Base-by-base conservation (phyloP, 129 eudicot species). In the sunflower (Helianthus annuus) region DNA sequence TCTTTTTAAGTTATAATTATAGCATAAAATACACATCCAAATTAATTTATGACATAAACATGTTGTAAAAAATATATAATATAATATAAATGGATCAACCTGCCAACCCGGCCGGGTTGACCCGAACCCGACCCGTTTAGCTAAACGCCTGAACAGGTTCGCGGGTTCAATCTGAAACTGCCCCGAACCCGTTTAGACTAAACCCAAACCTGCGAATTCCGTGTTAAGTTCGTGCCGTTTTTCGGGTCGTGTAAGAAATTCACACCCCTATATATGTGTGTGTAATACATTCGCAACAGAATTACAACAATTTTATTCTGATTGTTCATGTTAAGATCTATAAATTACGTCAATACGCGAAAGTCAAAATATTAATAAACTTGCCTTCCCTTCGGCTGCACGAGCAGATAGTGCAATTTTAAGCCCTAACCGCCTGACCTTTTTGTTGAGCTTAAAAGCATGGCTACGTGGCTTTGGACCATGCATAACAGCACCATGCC, bases 311-410 rank as follows among this genome's bases (percentile, higher is more conserved):
- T 1, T 13, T 1, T 32, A 60, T 60, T 60, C 36, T 60, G 17
- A 32, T 13, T 60, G 66, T 32, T 60, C 44, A 12, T 32, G 45
- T 60, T 60, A 32, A 29, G 17, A 13, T 29, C 44, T 5, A 32
- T 7, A 59, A 12, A 59, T 4, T 13, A 59, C 2, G 44, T 12
- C 15, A 24, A 58, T 58, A 58, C 36, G 14, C 16, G 34, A 64
- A 69, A 53, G 32, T 14, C 57, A 66, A 56, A 44, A 59, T 34
- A 74, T 60, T 13, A 4, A 60, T 13, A 8, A 48, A 86, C 86
- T 79, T 84, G 75, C 99, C 97, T 94, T 93, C 58, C 98, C 98
- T 90, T 94, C 99, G 27, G 99, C 97, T 71, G 97, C 99, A 84
- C 96, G 97, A 57, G 97, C 99, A 71, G 99, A 80, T 19, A 94